A percentile compares a stretch with the other conserved stretches of the same genome.
Conservation (phyloP, 495 filamentous ascomycete species). For the Clohesyomyces aquaticus region DNA sequence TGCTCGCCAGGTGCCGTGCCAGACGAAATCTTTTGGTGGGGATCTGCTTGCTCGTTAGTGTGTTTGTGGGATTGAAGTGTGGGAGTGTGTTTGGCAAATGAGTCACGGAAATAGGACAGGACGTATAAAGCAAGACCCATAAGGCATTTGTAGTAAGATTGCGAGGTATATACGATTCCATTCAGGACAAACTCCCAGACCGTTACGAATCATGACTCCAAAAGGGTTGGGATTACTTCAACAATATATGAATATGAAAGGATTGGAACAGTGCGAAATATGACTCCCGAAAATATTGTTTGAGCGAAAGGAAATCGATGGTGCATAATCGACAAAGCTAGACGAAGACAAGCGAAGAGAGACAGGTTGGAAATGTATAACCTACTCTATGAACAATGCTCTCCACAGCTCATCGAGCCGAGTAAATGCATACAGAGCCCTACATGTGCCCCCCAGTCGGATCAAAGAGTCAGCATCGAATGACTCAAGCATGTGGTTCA, state of each 20-base stretch:
- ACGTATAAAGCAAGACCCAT: slow-evolving; percentile 9
- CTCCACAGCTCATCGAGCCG: slow-evolving; percentile 91
- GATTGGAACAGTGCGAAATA: too few species aligned
- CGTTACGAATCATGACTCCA: too few species aligned
- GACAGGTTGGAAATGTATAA: slow-evolving; percentile 32
- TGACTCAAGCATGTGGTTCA: slow-evolving; percentile 74
- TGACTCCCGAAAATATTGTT: too few species aligned
- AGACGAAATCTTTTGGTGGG: slow-evolving; percentile 57
- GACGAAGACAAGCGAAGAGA: neutral
- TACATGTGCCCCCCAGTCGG: slow-evolving; percentile 78
- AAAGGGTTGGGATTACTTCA: too few species aligned
- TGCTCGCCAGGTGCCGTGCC: slow-evolving; percentile 85
- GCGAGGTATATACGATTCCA: neutral
- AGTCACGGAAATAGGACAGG: slow-evolving; percentile 10
- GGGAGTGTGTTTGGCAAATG: neutral
- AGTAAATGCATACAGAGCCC: slow-evolving; percentile 85
- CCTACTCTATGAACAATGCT: slow-evolving; percentile 81
- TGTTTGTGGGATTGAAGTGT: neutral
- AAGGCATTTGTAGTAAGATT: neutral
- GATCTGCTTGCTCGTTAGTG: slow-evolving; percentile 38
- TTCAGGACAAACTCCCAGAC: too few species aligned
- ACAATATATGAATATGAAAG: too few species aligned
- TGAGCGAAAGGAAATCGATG: slow-evolving; percentile 3
- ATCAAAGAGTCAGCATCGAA: slow-evolving; percentile 67
- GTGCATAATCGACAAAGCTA: neutral